Evolutionary conservation across 2,329 filamentous ascomycete species (phyloP), one percentile per base, ranked within the genome.

Genomic region (Colletotrichum sp.): DNA sequence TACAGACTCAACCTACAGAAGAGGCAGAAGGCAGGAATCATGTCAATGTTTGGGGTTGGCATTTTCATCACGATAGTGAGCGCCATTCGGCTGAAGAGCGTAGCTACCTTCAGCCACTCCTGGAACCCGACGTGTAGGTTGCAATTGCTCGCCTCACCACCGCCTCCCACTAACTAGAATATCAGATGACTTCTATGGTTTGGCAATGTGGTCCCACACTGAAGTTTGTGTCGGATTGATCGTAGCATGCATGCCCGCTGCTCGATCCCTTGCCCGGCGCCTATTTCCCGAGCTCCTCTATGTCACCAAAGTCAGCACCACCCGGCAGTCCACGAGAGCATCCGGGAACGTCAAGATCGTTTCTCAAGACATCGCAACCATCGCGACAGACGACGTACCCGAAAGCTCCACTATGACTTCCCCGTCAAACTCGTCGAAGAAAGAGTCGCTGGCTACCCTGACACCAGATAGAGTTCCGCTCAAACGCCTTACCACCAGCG

Each of bases 101-200:
- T 73, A 0, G 55, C 68, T 1, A 43, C 62, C 7, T 71, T 73
- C 5, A 73, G 47, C 24, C 64, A 67, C 21, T 73, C 72, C 4
- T 73, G 72, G 72, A 73, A 73, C 47, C 72, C 72, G 3, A 73
- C 72, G 0, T 73, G 72, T 73, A 58, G 21, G 78, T 72, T 24
- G 8, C 81, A 36, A 83, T 59, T 87, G 78, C 55, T 84, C 9
- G 81, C 85, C 6, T 79, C 88, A 0, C 78, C 83, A 1, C 79
- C 78, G 12, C 79, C 87, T 31, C 87, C 2, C 77, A 29, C 84
- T 77, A 84, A 86, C 70, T 82, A 85, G 24, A 84, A 4, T 5
- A 6, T 0, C 13, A 73, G 72, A 71, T 13, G 72, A 73, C 24
- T 73, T 73, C 11, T 73, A 62, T 5, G 73, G 79, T 3, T 79